Percentiles rank a stretch among this genome's conserved stretches.
phyloP scores from a whole-genome alignment of 2,329 filamentous ascomycete genomes.

The Claviceps maximensis region DNA sequence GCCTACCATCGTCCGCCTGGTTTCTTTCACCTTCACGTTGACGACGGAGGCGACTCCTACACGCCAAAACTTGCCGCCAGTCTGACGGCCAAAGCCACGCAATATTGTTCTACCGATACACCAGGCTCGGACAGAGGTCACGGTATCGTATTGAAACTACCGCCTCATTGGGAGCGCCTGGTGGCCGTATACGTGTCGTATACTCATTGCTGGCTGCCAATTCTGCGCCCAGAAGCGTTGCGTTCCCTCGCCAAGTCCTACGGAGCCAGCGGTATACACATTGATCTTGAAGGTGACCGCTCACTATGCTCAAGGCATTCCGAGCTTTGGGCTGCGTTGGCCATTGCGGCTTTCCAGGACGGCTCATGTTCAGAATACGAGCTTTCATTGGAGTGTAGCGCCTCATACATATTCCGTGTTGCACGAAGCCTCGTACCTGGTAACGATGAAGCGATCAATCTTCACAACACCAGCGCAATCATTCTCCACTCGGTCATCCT shows the following conservation, averaged over 20 bases:
- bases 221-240: slow-evolving; percentile 53
- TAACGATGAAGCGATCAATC: slow-evolving; percentile 33
- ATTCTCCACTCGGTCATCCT: slow-evolving; percentile 49
- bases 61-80: background rate
- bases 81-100: background rate
- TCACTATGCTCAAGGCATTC: slow-evolving; percentile 30
- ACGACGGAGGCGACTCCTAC: background rate
- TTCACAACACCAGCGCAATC: slow-evolving; percentile 25
- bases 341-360: slow-evolving; percentile 44
- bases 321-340: slow-evolving; percentile 46
- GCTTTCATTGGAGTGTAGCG: background rate
- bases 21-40: too few relatives aligned
- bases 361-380: slow-evolving; percentile 5
- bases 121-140: background rate
- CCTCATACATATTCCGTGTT: slow-evolving; percentile 32
- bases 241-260: slow-evolving; percentile 34
- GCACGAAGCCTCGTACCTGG: slow-evolving; percentile 35
- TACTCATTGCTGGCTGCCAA: slow-evolving; percentile 64
- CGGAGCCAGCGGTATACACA: slow-evolving; percentile 18
- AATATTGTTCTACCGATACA: background rate
- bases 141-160: slow-evolving; percentile 22
- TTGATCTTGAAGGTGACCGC: slow-evolving; percentile 15
- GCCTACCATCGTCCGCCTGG: slow-evolving; percentile 14
- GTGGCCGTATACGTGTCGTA: slow-evolving; percentile 64
- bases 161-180: slow-evolving; percentile 42